A percentile compares a stretch with the other conserved stretches of the same genome.
Evolutionary conservation across 148 eudicot species (phyloP).

Genomic region (Nyssa sinensis): DNA sequence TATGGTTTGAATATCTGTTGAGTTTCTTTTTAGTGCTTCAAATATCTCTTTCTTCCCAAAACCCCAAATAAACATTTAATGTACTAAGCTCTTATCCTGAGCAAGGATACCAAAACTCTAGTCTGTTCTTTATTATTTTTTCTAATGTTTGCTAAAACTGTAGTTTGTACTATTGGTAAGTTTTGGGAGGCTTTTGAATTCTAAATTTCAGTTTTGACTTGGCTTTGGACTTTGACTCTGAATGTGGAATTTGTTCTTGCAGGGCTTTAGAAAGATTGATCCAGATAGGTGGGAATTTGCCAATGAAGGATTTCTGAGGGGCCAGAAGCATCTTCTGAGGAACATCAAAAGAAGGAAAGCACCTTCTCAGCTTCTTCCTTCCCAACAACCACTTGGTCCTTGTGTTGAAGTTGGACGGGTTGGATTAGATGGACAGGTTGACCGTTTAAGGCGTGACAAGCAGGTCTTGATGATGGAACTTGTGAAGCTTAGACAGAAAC

Average conservation of each 20-base stretch:
- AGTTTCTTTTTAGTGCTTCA: background rate
- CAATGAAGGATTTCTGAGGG: constrained; percentile 70
- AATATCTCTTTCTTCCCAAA: too few relatives aligned
- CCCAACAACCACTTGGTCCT: constrained; percentile 46
- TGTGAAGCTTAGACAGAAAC: constrained; percentile 76
- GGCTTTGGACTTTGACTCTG: background rate
- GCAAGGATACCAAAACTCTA: too few relatives aligned
- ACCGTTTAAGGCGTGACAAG: constrained; percentile 61
- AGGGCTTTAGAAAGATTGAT: constrained; percentile 96
- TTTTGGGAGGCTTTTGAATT: too few relatives aligned
- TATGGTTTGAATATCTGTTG: background rate
- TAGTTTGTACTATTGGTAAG: too few relatives aligned
- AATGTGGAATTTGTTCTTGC: constrained; percentile 25
- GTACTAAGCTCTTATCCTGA: background rate
- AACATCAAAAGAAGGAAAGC: constrained; percentile 70
- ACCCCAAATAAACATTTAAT: too few relatives aligned
- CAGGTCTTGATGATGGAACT: constrained; percentile 65
- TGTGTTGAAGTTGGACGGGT: constrained; percentile 63
- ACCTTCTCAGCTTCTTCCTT: constrained; percentile 33
- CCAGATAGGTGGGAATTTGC: constrained; percentile 94
- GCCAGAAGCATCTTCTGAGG: constrained; percentile 66
- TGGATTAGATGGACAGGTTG: constrained; percentile 62
- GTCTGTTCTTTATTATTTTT: too few relatives aligned
- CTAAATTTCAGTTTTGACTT: too few relatives aligned
- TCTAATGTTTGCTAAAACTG: too few relatives aligned